Percentiles rank a stretch among this genome's conserved stretches.
These are phyloP conservation scores for Microdochium bolleyi DNA, from an alignment of 2,329 filamentous ascomycete genomes.

Conservation along the genomic window DNA sequence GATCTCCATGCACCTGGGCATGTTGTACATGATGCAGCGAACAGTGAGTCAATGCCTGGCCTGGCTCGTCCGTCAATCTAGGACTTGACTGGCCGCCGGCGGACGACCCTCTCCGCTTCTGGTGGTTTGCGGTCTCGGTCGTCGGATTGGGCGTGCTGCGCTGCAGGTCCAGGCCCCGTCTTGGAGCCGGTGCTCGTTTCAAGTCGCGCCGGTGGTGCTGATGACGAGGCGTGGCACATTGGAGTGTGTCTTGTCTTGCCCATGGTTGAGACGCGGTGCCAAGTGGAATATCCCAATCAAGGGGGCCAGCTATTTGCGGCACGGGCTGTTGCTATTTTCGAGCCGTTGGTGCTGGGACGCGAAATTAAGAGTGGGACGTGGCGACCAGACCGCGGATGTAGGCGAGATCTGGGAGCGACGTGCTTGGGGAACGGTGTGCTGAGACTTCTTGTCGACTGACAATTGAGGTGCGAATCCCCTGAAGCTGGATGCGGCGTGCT, in stretches of 20 bases:
- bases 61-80: background rate
- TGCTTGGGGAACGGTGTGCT: too few species aligned
- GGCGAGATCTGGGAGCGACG: too few species aligned
- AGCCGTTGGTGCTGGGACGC: background rate
- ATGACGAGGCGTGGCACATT: background rate
- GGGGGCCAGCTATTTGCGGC: background rate
- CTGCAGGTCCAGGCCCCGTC: background rate
- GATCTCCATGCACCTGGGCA: background rate
- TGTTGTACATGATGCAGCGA: background rate
- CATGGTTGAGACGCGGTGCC: background rate
- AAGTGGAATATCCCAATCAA: background rate
- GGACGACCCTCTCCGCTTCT: background rate
- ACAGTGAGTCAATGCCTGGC: background rate
- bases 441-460: too few species aligned
- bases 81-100: background rate
- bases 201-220: background rate
- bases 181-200: background rate
- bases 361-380: background rate
- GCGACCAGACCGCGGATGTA: too few species aligned
- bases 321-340: background rate
- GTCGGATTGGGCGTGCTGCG: background rate
- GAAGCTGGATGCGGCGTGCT: too few species aligned
- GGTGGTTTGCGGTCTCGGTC: background rate
- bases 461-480: too few species aligned
- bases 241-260: too few species aligned